phyloP scores from a whole-genome alignment of 495 filamentous ascomycete genomes.

The Mytilinidion resinicola region DNA sequence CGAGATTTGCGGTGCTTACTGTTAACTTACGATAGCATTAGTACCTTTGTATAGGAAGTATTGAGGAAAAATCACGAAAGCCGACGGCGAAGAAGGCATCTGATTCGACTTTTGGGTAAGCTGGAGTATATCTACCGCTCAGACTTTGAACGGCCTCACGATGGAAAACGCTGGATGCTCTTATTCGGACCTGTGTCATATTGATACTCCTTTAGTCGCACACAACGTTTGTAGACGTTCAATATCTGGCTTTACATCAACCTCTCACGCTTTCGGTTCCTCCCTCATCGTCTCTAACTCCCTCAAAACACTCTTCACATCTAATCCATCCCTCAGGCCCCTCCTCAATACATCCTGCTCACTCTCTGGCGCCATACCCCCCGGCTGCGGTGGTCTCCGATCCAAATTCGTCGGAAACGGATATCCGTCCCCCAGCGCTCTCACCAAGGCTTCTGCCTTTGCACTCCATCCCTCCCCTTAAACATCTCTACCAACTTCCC shows the following conservation, averaged over 20 bases:
- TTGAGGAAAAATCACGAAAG: no score
- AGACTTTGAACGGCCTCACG: background rate
- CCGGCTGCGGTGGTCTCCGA: conserved; percentile 42
- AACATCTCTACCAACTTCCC: conserved; percentile 34
- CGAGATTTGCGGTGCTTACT: no score
- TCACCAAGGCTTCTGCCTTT: conserved; percentile 39
- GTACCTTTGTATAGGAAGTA: no score
- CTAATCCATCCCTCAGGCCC: conserved; percentile 41
- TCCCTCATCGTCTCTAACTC: conserved; percentile 37
- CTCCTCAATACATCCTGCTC: conserved; percentile 46
- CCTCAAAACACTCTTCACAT: conserved; percentile 32
- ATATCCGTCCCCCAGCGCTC: conserved; percentile 49
- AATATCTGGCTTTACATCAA: background rate
- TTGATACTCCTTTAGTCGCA: no score
- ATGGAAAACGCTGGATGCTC: no score
- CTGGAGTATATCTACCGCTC: no score
- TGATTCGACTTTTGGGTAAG: no score
- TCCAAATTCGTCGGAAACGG: conserved; percentile 54
- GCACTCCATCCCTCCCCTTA: conserved; percentile 29
- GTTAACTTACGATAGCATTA: no score
- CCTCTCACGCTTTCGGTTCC: conserved; percentile 30
- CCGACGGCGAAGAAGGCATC: no score
- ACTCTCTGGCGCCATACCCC: conserved; percentile 50
- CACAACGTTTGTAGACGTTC: background rate
- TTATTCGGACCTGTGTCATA: no score